phyloP scores from a whole-genome alignment of 495 filamentous ascomycete genomes.

The Xylaria acuta region DNA sequence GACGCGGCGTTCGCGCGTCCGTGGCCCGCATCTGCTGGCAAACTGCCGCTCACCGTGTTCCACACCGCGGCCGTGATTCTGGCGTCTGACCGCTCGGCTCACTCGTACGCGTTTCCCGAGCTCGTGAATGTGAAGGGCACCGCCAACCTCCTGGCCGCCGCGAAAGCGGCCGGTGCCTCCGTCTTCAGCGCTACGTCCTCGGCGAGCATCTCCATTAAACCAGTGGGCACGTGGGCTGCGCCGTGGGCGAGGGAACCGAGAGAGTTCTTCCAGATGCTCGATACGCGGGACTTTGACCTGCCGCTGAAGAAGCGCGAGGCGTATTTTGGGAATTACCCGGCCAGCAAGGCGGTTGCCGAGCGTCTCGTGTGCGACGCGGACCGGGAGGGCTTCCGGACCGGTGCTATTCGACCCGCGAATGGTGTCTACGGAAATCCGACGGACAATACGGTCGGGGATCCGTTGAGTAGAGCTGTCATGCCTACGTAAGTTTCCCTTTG shows the following conservation, averaged over 20 bases:
- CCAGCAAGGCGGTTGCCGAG: constrained; percentile 61
- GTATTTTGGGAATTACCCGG: constrained; percentile 65
- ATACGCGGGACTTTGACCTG: constrained; percentile 49
- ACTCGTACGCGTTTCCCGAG: constrained; percentile 46
- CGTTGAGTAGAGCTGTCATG: constrained; percentile 40
- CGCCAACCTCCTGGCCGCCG: constrained; percentile 60
- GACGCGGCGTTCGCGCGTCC: constrained; percentile 45
- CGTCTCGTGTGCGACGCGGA: constrained; percentile 57
- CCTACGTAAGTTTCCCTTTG: constrained; percentile 50
- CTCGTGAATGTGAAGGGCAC: constrained; percentile 66
- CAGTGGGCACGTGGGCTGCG: constrained; percentile 54
- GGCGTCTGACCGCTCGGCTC: constrained; percentile 49
- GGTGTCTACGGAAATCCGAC: constrained; percentile 65
- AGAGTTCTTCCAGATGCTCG: constrained; percentile 55
- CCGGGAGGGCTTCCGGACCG: constrained; percentile 54
- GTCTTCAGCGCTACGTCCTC: constrained; percentile 67
- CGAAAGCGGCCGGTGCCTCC: constrained; percentile 54
- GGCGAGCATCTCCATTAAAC: constrained; percentile 57
- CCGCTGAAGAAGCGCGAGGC: constrained; percentile 53
- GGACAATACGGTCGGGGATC: constrained; percentile 56
- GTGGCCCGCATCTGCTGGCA: constrained; percentile 40
- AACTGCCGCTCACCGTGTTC: constrained; percentile 51
- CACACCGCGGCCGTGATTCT: constrained; percentile 55
- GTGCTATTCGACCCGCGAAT: constrained; percentile 64
- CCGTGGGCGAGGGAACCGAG: constrained; percentile 54